Evolutionary conservation across 495 filamentous ascomycete genomes (phyloP).

Genomic region (Neohortaea acidophila): DNA sequence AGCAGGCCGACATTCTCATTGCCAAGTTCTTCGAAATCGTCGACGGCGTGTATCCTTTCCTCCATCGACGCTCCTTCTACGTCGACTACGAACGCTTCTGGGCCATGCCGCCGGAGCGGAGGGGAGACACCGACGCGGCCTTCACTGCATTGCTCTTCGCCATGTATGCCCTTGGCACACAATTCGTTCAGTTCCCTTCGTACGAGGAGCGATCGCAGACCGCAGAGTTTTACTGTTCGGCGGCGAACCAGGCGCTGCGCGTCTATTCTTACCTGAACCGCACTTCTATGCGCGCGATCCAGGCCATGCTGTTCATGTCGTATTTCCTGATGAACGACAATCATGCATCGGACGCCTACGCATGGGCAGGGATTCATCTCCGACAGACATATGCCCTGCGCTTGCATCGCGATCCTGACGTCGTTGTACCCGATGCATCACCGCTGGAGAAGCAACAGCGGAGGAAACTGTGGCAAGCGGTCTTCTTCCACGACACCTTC

Average conservation of each 20-base stretch:
- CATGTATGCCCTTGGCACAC: conserved; percentile 57
- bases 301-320: conserved; percentile 57
- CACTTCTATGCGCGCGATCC: conserved; percentile 48
- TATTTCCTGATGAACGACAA: conserved; percentile 71
- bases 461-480: conserved; percentile 59
- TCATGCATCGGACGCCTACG: conserved; percentile 59
- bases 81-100: conserved; percentile 59
- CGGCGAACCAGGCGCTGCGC: conserved; percentile 52
- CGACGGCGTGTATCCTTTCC: conserved; percentile 59
- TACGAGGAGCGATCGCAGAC: conserved; percentile 45
- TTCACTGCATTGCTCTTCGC: conserved; percentile 51
- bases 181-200: conserved; percentile 47
- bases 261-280: conserved; percentile 54
- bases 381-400: conserved; percentile 63
- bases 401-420: conserved; percentile 58
- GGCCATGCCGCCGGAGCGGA: conserved; percentile 37
- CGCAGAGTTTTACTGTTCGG: conserved; percentile 59
- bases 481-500: conserved; percentile 62
- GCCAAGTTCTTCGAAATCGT: conserved; percentile 57
- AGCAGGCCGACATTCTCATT: conserved; percentile 55
- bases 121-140: conserved; percentile 38
- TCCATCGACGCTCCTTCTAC: conserved; percentile 50
- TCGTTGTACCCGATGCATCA: conserved; percentile 42
- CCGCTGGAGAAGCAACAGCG: conserved; percentile 53
- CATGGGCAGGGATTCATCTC: conserved; percentile 53